Base-by-base conservation (phyloP, 2,329 filamentous ascomycete species). In the Curvularia eragrostidis region DNA sequence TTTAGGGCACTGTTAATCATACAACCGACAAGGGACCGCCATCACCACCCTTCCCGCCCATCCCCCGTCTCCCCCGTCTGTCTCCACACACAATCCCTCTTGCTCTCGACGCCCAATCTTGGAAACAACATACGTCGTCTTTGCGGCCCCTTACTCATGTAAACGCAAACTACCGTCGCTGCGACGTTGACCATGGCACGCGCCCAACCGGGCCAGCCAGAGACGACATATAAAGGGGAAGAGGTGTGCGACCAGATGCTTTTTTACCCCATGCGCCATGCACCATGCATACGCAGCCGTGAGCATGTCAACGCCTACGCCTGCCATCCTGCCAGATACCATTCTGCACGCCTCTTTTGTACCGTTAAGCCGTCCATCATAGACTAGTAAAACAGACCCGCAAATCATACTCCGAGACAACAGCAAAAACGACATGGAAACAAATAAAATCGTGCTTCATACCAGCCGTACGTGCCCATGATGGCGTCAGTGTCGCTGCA, bases 1-100 rank as follows among this genome's bases (percentile, higher is more conserved):
- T 69, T 68, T 65, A 36, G 56, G 61, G 65, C 59, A 67, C 66
- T 75, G 73, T 67, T 76, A 75, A 71, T 75, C 67, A 74, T 75
- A 76, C 73, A 76, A 66, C 62, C 41, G 62, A 74, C 71, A 72
- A 69, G 52, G 61, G 62, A 59, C 71, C 71, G 58, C 71, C 70
- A 60, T 69, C 65, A 60, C 70, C 64, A 72, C 55, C 60, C 64
- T 60, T 59, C 50, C 49, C 52, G 42, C 30, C 39, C 42, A 36
- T 48, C 46, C 23, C 48, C 44, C 47, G 42, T 63, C 59, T 30
- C 52, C 39, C 63, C 43, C 43, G 57, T 50, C 63, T 46, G 49
- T 46, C 53, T 36, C 44, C 52, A 43, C 48, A 32, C 12, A 38
- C 39, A 42, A 48, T 57, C 48, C 47, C 48, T 24, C 46, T 13